Conservation (phyloP, 768 basidiomycete species). For the Agaricus sinodeliciosus region DNA sequence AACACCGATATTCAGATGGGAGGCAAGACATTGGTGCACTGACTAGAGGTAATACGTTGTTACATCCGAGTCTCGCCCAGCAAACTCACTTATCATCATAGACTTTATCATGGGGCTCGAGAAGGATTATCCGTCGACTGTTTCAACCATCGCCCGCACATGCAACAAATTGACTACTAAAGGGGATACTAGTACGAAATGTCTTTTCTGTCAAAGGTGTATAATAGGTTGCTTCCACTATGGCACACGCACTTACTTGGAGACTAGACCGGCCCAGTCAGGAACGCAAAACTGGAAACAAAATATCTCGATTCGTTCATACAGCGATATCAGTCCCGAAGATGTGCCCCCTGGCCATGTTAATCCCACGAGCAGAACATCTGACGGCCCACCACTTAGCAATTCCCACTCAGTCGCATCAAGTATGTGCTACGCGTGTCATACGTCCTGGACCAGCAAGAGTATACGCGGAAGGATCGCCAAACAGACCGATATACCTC, state of each 20-base stretch:
- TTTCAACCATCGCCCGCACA: constrained; percentile 76
- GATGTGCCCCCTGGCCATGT: constrained; percentile 22
- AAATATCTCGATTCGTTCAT: constrained; percentile 64
- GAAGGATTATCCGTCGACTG: constrained; percentile 80
- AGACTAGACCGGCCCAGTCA: constrained; percentile 51
- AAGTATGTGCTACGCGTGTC: constrained; percentile 58
- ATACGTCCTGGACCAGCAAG: constrained; percentile 52
- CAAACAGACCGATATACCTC: constrained; percentile 16
- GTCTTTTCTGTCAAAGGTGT: constrained; percentile 64
- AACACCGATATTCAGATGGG: constrained; percentile 25
- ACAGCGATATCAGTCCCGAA: constrained; percentile 22
- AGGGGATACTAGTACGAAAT: constrained; percentile 37
- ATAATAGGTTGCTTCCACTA: constrained; percentile 9
- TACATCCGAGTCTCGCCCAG: not conserved
- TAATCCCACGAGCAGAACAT: constrained; percentile 11
- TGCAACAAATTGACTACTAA: constrained; percentile 75
- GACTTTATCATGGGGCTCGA: constrained; percentile 80
- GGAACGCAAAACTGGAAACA: constrained; percentile 70
- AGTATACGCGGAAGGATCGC: constrained; percentile 34
- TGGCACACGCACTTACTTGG: not conserved
- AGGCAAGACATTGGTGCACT: constrained; percentile 56
- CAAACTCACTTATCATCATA: constrained; percentile 17
- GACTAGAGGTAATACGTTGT: constrained; percentile 49
- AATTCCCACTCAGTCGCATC: constrained; percentile 26
- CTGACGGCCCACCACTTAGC: constrained; percentile 13